Base-by-base conservation (phyloP, 164 flowering plant species). In the Magnolia sinica region DNA sequence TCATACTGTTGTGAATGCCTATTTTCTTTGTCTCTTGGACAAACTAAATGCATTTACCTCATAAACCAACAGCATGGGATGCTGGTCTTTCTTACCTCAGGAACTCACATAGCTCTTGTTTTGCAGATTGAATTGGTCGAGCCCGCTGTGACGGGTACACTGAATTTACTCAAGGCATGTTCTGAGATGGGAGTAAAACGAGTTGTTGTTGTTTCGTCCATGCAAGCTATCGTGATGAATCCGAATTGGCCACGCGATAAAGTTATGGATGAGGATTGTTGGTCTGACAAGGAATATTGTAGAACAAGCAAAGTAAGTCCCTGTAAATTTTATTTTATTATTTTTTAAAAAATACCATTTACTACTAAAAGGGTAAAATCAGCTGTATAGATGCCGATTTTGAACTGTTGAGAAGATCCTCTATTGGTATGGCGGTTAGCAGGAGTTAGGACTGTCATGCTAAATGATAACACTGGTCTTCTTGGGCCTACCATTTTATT, bases 241-340 rank as follows among this genome's bases (percentile, higher is more conserved):
- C 94, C 91, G 4, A 80, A 78, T n/a, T 83, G 87, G 87, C 87
- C 88, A 27, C 83, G 82, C 65, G 87, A 67, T 78, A 79, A 84
- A 73, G 83, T 80, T 18, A 81, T 76, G 81, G 94, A 89, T 64
- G 92, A 91, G 71, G 77, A 75, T 55, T 89, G 87, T 71, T 91
- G 94, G 91, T 87, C 90, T 24, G 91, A 87, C 73, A 78, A 67
- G 71, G 89, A 89, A 63, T 84, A 81, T 71, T 87, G 91, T 84
- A 84, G 68, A 52, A 72, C 50, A 50, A 87, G 79, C 19, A 78
- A 87, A 86, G 91, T 91, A 84, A 67, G 11, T 14, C 19, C 24
- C n/a, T 8, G 20, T 8, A 3, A n/a, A n/a, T n/a, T n/a, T n/a
- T n/a, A n/a, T n/a, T n/a, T n/a, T n/a, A n/a, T n/a, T n/a, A n/a